Base-by-base conservation (phyloP, 352 stramenopile species). In the Halophytophthora batemanensis region DNA sequence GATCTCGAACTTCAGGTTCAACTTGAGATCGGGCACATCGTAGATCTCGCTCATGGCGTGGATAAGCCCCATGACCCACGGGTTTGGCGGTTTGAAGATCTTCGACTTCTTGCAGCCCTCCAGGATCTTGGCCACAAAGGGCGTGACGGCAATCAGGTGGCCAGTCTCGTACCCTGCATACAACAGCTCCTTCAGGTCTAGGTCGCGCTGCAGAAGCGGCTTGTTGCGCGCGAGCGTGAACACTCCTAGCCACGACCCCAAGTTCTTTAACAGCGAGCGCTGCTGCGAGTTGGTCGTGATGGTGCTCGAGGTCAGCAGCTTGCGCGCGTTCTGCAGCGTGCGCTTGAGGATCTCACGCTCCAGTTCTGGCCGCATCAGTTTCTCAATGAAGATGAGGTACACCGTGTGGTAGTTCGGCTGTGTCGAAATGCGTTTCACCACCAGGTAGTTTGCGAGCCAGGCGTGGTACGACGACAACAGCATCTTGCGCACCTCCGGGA, bases 1-100 rank as follows among this genome's bases (percentile, higher is more conserved):
- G 42, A 99, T 98, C 71, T 99, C 97, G 68, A 99, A 99, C 64
- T 99, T 99, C 43, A 99, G 96, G 69, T 99, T 99, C 57, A 99
- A 95, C 68, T 99, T 99, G 38, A 99, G 82, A 57, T 99, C 96
- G n/a, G 98, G 89, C 6, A 99, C 94, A 57, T 98, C 90, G 68
- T 99, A 99, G 25, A 99, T 88, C 50, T 98, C 96, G 35, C 90
- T 87, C 76, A 99, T 98, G 8, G 98, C 90, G 66, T 96, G 84
- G 31, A 99, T 91, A 56, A 99, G 85, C n/a, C 96, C 96, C 96
- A 99, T 99, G 15, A 99, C 80, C 97, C 97, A 99, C 29, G 97
- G 97, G 72, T 99, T 99, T 1, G 97, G 96, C 22, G 96, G 96
- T 54, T 95, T 95, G 66, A 99, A 99, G 35, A 99, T 96, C 58